These are phyloP conservation scores for Leucaena leucocephala DNA, from an alignment of 306 rosid species.

Conservation along the genomic window DNA sequence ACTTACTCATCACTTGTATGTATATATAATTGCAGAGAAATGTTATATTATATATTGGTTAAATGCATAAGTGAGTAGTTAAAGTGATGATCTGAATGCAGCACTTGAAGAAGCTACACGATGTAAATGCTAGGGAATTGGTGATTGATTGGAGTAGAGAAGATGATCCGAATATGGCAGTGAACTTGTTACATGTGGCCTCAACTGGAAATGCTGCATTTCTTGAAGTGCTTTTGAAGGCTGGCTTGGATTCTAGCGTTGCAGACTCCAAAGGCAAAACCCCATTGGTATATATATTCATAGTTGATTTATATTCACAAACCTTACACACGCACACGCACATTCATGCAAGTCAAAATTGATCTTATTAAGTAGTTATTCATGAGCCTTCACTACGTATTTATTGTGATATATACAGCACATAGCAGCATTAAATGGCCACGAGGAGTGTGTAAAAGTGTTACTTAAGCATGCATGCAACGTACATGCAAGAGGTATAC, in stretches of 20 bases:
- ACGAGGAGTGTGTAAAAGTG: slow-evolving; percentile 70
- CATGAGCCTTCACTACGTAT: background rate
- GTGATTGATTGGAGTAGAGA: slow-evolving; percentile 40
- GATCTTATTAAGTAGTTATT: background rate
- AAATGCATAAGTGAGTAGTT: too few relatives aligned
- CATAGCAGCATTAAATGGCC: slow-evolving; percentile 78
- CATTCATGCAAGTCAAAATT: background rate
- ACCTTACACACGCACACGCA: background rate
- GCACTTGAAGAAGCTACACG: slow-evolving; percentile 72
- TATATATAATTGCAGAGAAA: background rate
- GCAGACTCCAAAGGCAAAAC: slow-evolving; percentile 77
- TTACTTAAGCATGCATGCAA: slow-evolving; percentile 69
- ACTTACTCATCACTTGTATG: background rate
- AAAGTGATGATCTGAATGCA: slow-evolving; percentile 35
- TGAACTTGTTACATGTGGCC: slow-evolving; percentile 60
- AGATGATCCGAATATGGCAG: slow-evolving; percentile 57
- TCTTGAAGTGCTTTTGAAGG: slow-evolving; percentile 79
- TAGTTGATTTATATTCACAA: background rate
- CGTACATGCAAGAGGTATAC: slow-evolving; percentile 60
- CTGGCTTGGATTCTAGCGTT: slow-evolving; percentile 76
- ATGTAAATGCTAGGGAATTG: slow-evolving; percentile 50
- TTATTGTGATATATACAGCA: slow-evolving; percentile 51
- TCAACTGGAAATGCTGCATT: slow-evolving; percentile 69
- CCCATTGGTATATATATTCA: slow-evolving; percentile 55
- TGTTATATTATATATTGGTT: too few relatives aligned